Evolutionary conservation across 2,329 filamentous ascomycete species (phyloP).

Genomic region (Mycosphaerelloides madeirae): DNA sequence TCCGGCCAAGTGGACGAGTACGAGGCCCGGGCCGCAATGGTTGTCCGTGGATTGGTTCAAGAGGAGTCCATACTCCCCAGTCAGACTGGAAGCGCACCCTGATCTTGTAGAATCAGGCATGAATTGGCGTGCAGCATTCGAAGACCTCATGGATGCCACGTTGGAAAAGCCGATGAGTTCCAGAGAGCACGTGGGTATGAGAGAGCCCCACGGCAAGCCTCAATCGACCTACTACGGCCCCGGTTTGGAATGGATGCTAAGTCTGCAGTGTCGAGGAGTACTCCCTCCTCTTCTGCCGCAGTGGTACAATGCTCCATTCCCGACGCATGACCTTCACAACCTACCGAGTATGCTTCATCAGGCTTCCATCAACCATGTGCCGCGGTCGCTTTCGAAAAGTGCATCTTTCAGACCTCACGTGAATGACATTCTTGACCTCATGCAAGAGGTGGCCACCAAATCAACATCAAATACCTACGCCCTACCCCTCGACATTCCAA

Average conservation of each 20-base stretch:
- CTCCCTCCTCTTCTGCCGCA: constrained; percentile 30
- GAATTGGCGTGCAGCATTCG: constrained; percentile 55
- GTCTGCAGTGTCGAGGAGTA: constrained; percentile 32
- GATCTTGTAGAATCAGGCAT: constrained; percentile 31
- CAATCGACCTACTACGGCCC: constrained; percentile 26
- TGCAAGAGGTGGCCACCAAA: constrained; percentile 14
- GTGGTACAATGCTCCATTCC: constrained; percentile 1
- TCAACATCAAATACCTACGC: constrained; percentile 10
- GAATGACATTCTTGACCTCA: constrained; percentile 15
- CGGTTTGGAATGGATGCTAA: constrained; percentile 35
- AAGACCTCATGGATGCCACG: constrained; percentile 51
- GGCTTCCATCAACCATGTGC: constrained; percentile 3
- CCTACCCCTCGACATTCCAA: constrained; percentile 8
- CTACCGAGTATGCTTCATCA: constrained; percentile 7
- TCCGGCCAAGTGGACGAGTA: constrained; percentile 5
- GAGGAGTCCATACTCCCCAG: constrained; percentile 50
- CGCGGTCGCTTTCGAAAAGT: background rate
- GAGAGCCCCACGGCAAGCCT: constrained; percentile 12
- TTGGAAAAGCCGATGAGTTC: constrained; percentile 31
- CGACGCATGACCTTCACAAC: background rate
- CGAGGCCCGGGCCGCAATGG: constrained; percentile 21
- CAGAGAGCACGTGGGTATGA: constrained; percentile 15
- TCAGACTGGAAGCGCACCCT: constrained; percentile 48
- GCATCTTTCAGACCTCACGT: too few species aligned
- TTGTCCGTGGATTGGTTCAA: constrained; percentile 35